These are phyloP conservation scores for Clausena lansium DNA, from an alignment of 345 rosid genomes.

Conservation along the genomic window DNA sequence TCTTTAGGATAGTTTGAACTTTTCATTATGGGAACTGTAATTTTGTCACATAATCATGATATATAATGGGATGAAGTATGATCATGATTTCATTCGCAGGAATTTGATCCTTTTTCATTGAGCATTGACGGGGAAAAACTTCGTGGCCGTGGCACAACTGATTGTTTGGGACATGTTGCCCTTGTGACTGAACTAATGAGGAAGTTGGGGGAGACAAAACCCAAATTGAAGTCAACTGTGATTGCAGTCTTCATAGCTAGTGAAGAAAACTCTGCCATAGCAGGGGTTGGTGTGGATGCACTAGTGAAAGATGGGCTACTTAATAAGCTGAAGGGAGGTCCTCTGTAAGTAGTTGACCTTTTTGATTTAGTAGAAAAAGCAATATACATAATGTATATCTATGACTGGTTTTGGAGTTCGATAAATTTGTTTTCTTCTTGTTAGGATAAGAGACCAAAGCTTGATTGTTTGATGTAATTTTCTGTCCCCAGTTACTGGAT, in stretches of 20 bases:
- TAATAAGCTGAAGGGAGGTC: conserved; percentile 85
- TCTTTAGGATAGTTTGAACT: not conserved
- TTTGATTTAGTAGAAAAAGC: not conserved
- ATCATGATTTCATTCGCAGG: conserved; percentile 42
- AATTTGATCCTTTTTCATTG: conserved; percentile 89
- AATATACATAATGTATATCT: not conserved
- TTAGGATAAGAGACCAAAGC: not conserved
- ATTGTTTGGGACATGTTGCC: conserved; percentile 97
- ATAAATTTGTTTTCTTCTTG: not conserved
- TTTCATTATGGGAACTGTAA: not conserved
- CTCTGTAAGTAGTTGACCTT: conserved; percentile 54
- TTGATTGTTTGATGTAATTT: conserved; percentile 11
- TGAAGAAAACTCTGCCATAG: conserved; percentile 84
- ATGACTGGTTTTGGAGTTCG: not conserved
- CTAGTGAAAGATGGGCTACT: conserved; percentile 77
- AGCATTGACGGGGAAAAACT: conserved; percentile 90
- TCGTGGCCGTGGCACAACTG: conserved; percentile 93
- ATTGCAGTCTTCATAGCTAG: conserved; percentile 92
- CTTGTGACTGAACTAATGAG: conserved; percentile 88
- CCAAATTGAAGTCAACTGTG: conserved; percentile 63
- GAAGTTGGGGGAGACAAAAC: conserved; percentile 77
- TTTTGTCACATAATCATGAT: not conserved
- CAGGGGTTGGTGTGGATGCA: conserved; percentile 92
- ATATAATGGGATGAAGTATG: not conserved
- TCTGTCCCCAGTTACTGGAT: conserved; percentile 74